Percentiles rank a stretch among this genome's conserved stretches.
Conservation (phyloP, 805 yeast species). For the Kurtzmaniella fragi region DNA sequence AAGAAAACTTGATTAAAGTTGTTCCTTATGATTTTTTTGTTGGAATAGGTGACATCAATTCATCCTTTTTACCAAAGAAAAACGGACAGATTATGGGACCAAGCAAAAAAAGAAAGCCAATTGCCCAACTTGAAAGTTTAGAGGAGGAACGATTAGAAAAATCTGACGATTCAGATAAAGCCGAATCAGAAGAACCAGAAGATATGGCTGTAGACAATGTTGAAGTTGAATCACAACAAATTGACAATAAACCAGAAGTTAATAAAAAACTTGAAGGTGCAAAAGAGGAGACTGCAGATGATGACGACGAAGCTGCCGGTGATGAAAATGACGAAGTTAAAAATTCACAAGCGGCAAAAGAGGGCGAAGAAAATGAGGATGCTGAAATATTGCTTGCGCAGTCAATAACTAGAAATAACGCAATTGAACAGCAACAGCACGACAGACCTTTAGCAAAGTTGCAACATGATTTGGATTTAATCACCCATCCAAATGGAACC, state of each 20-base stretch:
- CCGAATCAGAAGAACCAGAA: constrained; percentile 3
- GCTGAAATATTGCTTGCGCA: constrained; percentile 47
- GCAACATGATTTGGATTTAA: constrained; percentile 65
- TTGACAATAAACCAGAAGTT: background rate
- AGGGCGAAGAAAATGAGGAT: constrained; percentile 41
- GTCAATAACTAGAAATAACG: constrained; percentile 59
- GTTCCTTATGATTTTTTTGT: constrained; percentile 95
- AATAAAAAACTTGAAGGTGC: constrained; percentile 1
- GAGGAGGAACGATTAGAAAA: constrained; percentile 13
- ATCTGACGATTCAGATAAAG: background rate
- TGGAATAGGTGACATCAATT: constrained; percentile 95
- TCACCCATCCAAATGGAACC: constrained; percentile 24
- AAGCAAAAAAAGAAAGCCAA: constrained; percentile 52
- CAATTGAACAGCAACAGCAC: constrained; percentile 72
- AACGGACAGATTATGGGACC: constrained; percentile 56
- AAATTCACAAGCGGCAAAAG: constrained; percentile 9
- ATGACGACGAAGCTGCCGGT: constrained; percentile 34
- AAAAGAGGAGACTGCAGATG: constrained; percentile 7
- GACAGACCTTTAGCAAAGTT: constrained; percentile 82
- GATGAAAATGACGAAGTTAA: constrained; percentile 45
- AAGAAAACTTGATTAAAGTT: constrained; percentile 82
- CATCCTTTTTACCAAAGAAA: constrained; percentile 84
- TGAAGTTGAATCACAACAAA: no score
- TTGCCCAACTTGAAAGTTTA: constrained; percentile 50
- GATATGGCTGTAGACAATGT: no score